A percentile compares a stretch with the other conserved stretches of the same genome.
Conservation (phyloP, 1,284 basidiomycete species). For the Psilocybe mexicana region DNA sequence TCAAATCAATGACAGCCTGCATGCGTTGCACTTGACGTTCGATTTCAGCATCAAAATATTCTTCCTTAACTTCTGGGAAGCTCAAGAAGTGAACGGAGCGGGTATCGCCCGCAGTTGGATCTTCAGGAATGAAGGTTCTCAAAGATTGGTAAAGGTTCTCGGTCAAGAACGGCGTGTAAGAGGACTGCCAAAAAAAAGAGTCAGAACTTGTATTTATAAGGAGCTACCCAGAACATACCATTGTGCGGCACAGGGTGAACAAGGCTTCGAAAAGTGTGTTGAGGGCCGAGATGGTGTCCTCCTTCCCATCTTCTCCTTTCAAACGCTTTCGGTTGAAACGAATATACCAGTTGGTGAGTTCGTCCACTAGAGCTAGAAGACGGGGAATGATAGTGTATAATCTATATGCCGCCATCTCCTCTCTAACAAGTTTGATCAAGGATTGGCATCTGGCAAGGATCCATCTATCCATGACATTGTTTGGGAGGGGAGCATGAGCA, state of each 20-base stretch:
- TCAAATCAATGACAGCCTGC: slow-evolving; percentile 93
- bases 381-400: slow-evolving; percentile 99
- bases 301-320: slow-evolving; percentile 92
- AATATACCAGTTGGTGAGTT: slow-evolving; percentile 99
- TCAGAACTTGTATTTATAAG: slow-evolving; percentile 9
- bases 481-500: slow-evolving; percentile 80
- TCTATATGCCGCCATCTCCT: slow-evolving; percentile 97
- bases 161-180: slow-evolving; percentile 97
- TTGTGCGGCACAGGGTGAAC: slow-evolving; percentile 92
- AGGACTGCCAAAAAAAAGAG: slow-evolving; percentile 61
- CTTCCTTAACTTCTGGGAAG: slow-evolving; percentile 92
- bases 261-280: slow-evolving; percentile 97
- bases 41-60: slow-evolving; percentile 96
- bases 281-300: slow-evolving; percentile 88
- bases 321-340: slow-evolving; percentile 96
- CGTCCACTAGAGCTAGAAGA: slow-evolving; percentile 89
- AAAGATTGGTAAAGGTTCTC: slow-evolving; percentile 97
- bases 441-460: slow-evolving; percentile 97
- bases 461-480: slow-evolving; percentile 99
- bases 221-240: slow-evolving; percentile 57
- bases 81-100: slow-evolving; percentile 95
- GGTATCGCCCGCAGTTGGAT: slow-evolving; percentile 71
- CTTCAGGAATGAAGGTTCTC: slow-evolving; percentile 79
- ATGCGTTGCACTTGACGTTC: slow-evolving; percentile 95
- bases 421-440: slow-evolving; percentile 87